Evolutionary conservation across 2,329 filamentous ascomycete species (phyloP), one percentile per base, ranked within the genome.

Genomic region (Clonostachys byssicola): DNA sequence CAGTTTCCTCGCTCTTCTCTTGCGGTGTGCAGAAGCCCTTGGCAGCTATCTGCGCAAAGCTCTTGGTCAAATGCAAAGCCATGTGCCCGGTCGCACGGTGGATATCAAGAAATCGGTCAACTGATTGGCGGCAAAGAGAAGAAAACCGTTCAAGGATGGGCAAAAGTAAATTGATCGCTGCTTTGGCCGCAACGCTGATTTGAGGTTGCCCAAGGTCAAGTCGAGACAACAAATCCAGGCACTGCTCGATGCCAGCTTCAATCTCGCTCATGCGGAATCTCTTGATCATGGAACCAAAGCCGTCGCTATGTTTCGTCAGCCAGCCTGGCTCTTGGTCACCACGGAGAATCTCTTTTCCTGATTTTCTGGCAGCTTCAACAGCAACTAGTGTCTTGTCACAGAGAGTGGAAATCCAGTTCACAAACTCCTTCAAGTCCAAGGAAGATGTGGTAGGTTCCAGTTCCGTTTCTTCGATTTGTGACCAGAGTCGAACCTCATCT

Each of bases 1-100:
- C 23, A 48, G 85, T 81, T 43, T 85, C 81, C 39, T 89, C 81
- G 1, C 83, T 83, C 56, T 91, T 86, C 57, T 97, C 92, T 18
- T 87, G 78, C 1, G 94, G 94, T 17, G 85, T 89, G 62, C 94
- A 99, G 73, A 97, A 97, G 3, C 94, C 94, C 62, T 95, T 84
- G 1, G 83, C 79, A 2, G 88, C 84, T 44, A 99, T 80, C 49
- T 91, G 85, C 2, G 81, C 80, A 62, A 96, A 96, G 0, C 84
- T 81, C 44, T 85, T 89, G 34, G 85, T 81, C 41, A 99, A 77
- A 13, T 85, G 80, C 61, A 88, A 86, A 1, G 88, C 82, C 60
- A 95, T 80, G 55, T 87, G 86, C 56, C 84, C 86, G 3, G 83
- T 83, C 12, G 87, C 78, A 10, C 78, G 73, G 60, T 97, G 89